phyloP scores from a whole-genome alignment of 306 rosid genomes.

The Cucumis hystrix region DNA sequence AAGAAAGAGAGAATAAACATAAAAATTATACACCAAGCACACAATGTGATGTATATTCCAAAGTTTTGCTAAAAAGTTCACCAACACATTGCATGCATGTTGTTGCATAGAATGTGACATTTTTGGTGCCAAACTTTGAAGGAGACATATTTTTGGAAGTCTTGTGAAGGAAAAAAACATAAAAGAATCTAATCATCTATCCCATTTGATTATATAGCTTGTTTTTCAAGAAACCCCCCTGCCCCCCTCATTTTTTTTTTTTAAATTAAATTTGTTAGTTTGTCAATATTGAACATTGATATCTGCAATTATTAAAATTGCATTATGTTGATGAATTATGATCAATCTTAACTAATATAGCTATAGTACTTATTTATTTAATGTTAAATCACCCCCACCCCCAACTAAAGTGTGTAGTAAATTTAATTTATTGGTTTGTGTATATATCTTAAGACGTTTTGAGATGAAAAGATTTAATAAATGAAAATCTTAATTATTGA shows the following conservation, averaged over 20 bases:
- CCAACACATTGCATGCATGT: conserved; percentile 4
- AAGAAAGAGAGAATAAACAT: neutral
- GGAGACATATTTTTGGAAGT: neutral
- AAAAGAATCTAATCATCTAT: neutral
- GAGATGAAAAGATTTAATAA: too few relatives aligned
- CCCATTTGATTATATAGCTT: neutral
- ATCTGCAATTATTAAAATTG: neutral
- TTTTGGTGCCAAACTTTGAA: conserved; percentile 2
- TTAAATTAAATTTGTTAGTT: neutral
- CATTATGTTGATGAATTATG: neutral
- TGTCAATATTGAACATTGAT: neutral
- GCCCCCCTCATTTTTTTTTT: neutral
- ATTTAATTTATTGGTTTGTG: neutral
- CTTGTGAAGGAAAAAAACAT: neutral
- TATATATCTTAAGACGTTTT: too few relatives aligned
- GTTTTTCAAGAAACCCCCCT: neutral
- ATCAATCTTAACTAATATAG: neutral
- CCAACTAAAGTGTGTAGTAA: neutral
- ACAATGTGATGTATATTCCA: neutral
- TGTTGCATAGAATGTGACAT: conserved; percentile 4
- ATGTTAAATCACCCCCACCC: neutral
- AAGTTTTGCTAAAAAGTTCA: neutral
- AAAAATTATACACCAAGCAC: neutral
- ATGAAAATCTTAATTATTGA: too few relatives aligned
- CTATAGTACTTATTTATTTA: neutral